Evolutionary conservation across 495 filamentous ascomycete genomes (phyloP), one percentile per base, ranked within the genome.

Genomic region (Penicillium bovifimosum): DNA sequence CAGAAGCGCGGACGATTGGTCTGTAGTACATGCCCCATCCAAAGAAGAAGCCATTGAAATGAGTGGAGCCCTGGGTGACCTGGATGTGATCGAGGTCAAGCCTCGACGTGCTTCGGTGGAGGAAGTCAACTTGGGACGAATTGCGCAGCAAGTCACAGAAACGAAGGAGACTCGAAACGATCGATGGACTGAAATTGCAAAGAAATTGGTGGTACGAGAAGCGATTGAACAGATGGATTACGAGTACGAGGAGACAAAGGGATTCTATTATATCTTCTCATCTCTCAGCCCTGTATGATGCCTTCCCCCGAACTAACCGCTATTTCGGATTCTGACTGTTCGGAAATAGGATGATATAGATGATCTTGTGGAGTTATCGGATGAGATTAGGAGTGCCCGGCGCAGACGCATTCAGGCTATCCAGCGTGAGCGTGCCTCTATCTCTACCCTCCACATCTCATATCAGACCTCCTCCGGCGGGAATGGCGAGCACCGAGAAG

Each of bases 101-200:
- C 62, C 62, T 0, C 59, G 56, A 9, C 52, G 43, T 16, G 35
- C 41, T 29, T 48, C 62, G 17, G 59, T 67, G 14, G 54, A 62
- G 0, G 59, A 57, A 52, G 38, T 49, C 10, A 65, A 64, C 55
- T 36, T 24, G 56, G 73, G 52, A 49, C 58, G 69, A 11, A 62
- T 71, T n/a, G 72, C 61, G 24, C 69, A 72, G 28, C 62, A 74
- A 18, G 73, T 76, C 17, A 58, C 64, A n/a, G 70, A 60, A 1
- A 47, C 68, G 48, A 72, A 74, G 33, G 60, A 69, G 29, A 62
- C 59, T 16, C 66, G 79, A 46, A 84, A 82, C 41, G 81, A 87
- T 52, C 86, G 95, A 67, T 97, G 95, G 95, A 98, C 93, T 0
- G 93, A 97, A 65, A 91, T 98, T 59, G 95, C 91, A 7, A 96